Base-by-base conservation (phyloP, 495 filamentous ascomycete species). In the Friedmanniomyces simplex region DNA sequence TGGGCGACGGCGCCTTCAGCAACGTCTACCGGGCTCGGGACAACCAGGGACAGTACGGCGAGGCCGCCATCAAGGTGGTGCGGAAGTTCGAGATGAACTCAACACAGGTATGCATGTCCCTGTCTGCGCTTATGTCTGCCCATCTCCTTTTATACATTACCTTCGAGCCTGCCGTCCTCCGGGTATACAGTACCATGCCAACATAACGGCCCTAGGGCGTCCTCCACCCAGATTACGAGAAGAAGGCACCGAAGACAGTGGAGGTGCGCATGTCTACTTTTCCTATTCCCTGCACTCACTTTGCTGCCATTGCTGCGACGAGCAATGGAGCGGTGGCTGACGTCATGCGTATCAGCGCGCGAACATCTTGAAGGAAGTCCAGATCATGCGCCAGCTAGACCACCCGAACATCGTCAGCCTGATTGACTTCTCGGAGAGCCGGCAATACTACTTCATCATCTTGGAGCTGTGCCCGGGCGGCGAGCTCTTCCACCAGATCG, bases 1-100 rank as follows among this genome's bases (percentile, higher is more conserved):
- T 98, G 93, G 93, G 93, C 52, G 93, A 98, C 64, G 93, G 93
- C 51, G 93, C 93, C 43, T 98, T 98, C 77, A 96, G 91, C 76
- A 98, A 98, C 60, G 93, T 98, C 54, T 98, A 96, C 69, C 82
- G 88, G 2, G 93, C 94, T 18, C 77, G 76, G 57, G 94, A 98
- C 70, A 76, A 74, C 32, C 75, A 72, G 4, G 83, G 84, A 21
- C 74, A 84, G 52, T 77, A 78, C 41, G 83, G 81, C 42, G 87
- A 98, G 65, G 89, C 93, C 16, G 93, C 93, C 45, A 97, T 98
- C 79, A 98, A 98, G 68, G 93, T 98, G 22, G 93, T 98, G 54
- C 84, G 93, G 55, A 98, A 98, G 73, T 98, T 87, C 67, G 94
- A 98, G 74, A 95, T 98, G 87, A 97, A 96, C 69, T 87, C 83